Conservation (phyloP, 805 yeast genomes). For the Kodamaea nitidulidarum region DNA sequence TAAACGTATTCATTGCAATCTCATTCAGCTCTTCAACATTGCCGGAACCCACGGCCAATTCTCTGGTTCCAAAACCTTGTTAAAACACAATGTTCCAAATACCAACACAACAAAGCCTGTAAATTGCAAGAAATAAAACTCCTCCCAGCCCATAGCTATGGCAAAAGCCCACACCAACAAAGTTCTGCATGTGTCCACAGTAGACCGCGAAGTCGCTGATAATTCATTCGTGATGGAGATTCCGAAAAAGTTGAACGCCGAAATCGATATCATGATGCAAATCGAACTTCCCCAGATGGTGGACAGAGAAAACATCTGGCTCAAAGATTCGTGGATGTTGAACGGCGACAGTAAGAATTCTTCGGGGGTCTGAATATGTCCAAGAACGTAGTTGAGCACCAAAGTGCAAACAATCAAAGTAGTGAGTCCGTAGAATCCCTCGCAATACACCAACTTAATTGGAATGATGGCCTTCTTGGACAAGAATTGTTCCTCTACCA, state of each 20-base stretch:
- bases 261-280: conserved; percentile 67
- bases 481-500: conserved; percentile 68
- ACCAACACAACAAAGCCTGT: conserved; percentile 62
- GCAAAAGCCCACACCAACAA: conserved; percentile 73
- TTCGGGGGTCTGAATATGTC: conserved; percentile 24
- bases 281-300: conserved; percentile 51
- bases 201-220: conserved; percentile 75
- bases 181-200: conserved; percentile 75
- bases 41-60: conserved; percentile 44
- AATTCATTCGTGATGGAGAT: conserved; percentile 59
- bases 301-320: conserved; percentile 42
- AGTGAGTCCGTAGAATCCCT: conserved; percentile 62
- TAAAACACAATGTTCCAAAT: conserved; percentile 69
- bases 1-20: no score
- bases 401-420: conserved; percentile 45
- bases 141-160: conserved; percentile 69
- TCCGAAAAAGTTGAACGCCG: conserved; percentile 70
- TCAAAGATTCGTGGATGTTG: conserved; percentile 49
- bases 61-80: conserved; percentile 60
- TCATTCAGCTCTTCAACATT: conserved; percentile 29
- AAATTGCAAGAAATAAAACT: conserved; percentile 57
- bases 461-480: conserved; percentile 53
- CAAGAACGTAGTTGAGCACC: conserved; percentile 39
- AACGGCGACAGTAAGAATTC: conserved; percentile 47
- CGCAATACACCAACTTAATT: conserved; percentile 63